Percentiles rank a stretch among this genome's conserved stretches.
phyloP scores from a whole-genome alignment of 257 asterid genomes.

The Solanum infundibuliforme region DNA sequence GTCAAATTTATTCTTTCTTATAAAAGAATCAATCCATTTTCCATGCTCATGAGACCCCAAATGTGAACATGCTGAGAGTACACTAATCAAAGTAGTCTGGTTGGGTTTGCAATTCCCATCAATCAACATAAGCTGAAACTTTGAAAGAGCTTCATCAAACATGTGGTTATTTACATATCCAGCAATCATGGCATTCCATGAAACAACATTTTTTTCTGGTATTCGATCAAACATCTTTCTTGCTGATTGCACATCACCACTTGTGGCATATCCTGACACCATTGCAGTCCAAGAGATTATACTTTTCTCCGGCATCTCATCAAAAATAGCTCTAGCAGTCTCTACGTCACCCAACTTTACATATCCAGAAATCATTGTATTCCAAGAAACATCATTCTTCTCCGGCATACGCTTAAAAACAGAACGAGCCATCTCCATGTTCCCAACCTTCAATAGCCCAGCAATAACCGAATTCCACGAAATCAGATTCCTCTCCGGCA shows the following conservation, averaged over 20 bases:
- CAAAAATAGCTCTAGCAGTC: conserved; percentile 18
- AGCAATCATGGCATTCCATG: conserved; percentile 55
- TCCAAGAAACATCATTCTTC: conserved; percentile 29
- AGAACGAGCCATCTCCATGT: conserved; percentile 23
- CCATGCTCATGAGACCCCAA: conserved; percentile 42
- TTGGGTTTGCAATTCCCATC: conserved; percentile 37
- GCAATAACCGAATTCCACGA: conserved; percentile 36
- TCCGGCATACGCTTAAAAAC: conserved; percentile 25
- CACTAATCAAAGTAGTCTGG: conserved; percentile 32
- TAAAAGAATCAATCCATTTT: conserved; percentile 35
- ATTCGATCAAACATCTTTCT: conserved; percentile 19
- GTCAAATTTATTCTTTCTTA: conserved; percentile 23
- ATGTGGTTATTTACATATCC: conserved; percentile 32
- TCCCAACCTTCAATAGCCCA: conserved; percentile 24
- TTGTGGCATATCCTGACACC: conserved; percentile 34
- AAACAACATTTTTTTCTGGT: conserved; percentile 34
- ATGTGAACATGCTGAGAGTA: conserved; percentile 34
- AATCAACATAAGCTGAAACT: conserved; percentile 28
- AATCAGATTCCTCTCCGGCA: conserved; percentile 34
- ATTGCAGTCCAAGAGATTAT: conserved; percentile 39
- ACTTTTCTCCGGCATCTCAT: conserved; percentile 34
- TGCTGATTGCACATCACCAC: conserved; percentile 25
- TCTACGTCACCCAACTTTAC: conserved; percentile 15
- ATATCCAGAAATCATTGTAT: conserved; percentile 30
- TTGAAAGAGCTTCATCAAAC: conserved; percentile 32